A percentile compares a stretch with the other conserved stretches of the same genome.
Conservation (phyloP, 768 basidiomycete genomes). For the Astraeus odoratus region DNA sequence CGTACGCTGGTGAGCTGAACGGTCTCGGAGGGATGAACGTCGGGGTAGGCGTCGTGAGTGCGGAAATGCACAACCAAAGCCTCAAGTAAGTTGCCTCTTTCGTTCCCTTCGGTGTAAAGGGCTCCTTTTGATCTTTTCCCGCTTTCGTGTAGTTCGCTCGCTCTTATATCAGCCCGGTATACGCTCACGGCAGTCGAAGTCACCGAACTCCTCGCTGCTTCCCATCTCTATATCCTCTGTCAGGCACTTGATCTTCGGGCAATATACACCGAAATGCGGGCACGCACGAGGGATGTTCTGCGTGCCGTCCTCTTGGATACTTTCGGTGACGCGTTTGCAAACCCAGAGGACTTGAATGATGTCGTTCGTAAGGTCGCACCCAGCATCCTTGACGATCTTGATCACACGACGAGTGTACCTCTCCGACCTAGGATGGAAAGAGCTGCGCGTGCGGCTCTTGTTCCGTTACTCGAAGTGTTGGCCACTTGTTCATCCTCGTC, state of each 20-base stretch:
- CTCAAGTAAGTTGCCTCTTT: constrained; percentile 58
- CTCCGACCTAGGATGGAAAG: constrained; percentile 60
- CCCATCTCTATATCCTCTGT: constrained; percentile 69
- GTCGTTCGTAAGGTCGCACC: constrained; percentile 27
- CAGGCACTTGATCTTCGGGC: constrained; percentile 86
- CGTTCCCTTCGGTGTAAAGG: not conserved
- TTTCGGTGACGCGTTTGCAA: constrained; percentile 9
- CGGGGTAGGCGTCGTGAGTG: constrained; percentile 76
- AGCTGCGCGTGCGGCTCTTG: constrained; percentile 56
- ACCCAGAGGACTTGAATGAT: constrained; percentile 9
- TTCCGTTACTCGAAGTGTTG: constrained; percentile 50
- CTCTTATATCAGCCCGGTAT: constrained; percentile 75
- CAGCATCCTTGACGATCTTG: constrained; percentile 46
- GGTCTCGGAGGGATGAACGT: constrained; percentile 70
- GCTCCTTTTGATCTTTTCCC: not conserved
- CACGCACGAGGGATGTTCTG: constrained; percentile 17
- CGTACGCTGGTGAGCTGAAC: constrained; percentile 78
- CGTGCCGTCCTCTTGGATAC: constrained; percentile 3
- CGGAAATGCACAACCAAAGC: constrained; percentile 91
- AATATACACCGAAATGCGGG: constrained; percentile 58
- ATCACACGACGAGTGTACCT: constrained; percentile 69
- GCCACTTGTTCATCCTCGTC: constrained; percentile 1
- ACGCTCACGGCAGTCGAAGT: constrained; percentile 76
- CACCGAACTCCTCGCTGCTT: constrained; percentile 63
- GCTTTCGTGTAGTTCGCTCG: constrained; percentile 59